phyloP scores from a whole-genome alignment of 352 stramenopile genomes.

The Albugo laibachii region DNA sequence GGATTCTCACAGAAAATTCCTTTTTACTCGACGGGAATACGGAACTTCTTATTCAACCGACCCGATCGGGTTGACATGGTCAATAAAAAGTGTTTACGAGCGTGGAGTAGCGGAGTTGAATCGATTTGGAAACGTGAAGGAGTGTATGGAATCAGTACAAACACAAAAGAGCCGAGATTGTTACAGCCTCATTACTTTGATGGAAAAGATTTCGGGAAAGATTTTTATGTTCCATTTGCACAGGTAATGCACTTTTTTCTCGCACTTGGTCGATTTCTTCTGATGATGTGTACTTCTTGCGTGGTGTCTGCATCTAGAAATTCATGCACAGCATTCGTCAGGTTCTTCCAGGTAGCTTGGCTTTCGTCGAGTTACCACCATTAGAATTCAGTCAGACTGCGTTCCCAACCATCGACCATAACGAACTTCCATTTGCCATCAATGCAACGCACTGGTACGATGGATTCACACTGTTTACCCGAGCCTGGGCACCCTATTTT shows the following conservation, averaged over 20 bases:
- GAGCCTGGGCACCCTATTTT: slow-evolving; percentile 44
- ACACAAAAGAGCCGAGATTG: slow-evolving; percentile 19
- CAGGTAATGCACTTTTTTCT: slow-evolving; percentile 11
- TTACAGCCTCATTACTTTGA: slow-evolving; percentile 53
- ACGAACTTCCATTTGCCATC: slow-evolving; percentile 34
- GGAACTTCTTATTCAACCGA: slow-evolving; percentile 40
- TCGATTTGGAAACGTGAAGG: slow-evolving; percentile 76
- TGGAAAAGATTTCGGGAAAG: slow-evolving; percentile 38
- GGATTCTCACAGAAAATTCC: slow-evolving; percentile 33
- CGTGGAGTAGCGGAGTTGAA: slow-evolving; percentile 36
- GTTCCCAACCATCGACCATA: slow-evolving; percentile 43
- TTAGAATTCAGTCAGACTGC: slow-evolving; percentile 45
- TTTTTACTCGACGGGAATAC: slow-evolving; percentile 55
- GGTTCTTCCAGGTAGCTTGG: slow-evolving; percentile 31
- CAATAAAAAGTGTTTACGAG: slow-evolving; percentile 27
- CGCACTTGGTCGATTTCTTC: not conserved
- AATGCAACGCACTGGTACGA: slow-evolving; percentile 86
- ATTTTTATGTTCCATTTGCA: slow-evolving; percentile 72
- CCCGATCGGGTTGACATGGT: slow-evolving; percentile 24
- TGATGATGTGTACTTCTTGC: slow-evolving; percentile 1
- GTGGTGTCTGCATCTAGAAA: slow-evolving; percentile 8
- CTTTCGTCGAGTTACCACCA: slow-evolving; percentile 68
- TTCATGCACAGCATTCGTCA: slow-evolving; percentile 34
- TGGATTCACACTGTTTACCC: slow-evolving; percentile 71
- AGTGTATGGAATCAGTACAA: slow-evolving; percentile 38